phyloP scores from a whole-genome alignment of 2,329 filamentous ascomycete species.

The Sporothrix variecibatus region DNA sequence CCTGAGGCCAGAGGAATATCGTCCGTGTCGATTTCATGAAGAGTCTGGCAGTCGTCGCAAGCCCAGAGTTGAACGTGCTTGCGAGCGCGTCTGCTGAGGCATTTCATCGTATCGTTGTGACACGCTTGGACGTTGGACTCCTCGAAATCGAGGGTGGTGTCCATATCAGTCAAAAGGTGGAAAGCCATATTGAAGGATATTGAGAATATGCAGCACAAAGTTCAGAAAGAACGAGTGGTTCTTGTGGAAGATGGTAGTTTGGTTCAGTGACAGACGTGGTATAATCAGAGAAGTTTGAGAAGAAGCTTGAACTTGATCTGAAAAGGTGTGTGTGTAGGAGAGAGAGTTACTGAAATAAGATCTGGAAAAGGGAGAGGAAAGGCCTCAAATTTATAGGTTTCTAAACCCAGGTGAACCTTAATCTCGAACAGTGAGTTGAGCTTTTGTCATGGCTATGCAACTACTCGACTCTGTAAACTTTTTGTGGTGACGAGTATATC shows the following conservation, averaged over 20 bases:
- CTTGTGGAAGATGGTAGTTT: background rate
- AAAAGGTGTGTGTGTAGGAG: background rate
- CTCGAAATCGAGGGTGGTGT: background rate
- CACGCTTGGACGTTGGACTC: background rate
- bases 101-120: slow-evolving; percentile 1
- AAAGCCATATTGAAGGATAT: background rate
- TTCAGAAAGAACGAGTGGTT: background rate
- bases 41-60: slow-evolving; percentile 8
- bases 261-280: background rate
- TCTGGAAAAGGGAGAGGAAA: background rate
- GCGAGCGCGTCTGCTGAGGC: slow-evolving; percentile 1
- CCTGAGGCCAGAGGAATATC: slow-evolving; percentile 5
- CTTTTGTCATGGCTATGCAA: background rate
- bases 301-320: background rate
- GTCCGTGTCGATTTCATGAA: background rate
- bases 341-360: background rate
- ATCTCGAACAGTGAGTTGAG: background rate
- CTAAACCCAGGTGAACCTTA: background rate
- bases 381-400: background rate
- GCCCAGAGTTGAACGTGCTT: background rate
- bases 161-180: background rate
- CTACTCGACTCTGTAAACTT: background rate
- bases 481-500: background rate
- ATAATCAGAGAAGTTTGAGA: background rate
- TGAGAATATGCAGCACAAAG: background rate